Conservation (phyloP, 805 yeast genomes). For the Saccharomyces mikatae region DNA sequence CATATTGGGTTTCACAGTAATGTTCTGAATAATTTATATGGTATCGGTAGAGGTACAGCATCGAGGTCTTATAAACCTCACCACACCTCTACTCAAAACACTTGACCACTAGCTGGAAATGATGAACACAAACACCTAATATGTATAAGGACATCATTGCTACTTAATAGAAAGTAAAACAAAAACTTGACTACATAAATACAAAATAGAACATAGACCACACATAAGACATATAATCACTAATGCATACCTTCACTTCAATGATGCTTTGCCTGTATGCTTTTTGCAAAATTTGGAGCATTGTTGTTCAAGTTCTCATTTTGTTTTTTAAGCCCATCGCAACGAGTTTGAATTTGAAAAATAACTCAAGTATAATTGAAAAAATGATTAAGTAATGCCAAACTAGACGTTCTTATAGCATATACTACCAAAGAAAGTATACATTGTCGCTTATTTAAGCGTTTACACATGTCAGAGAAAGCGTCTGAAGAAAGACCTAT, state of each 20-base stretch:
- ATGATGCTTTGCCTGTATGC: not conserved
- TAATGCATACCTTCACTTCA: not conserved
- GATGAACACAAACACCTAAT: not conserved
- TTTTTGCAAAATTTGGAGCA: not conserved
- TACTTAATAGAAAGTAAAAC: not conserved
- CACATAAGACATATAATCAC: not conserved
- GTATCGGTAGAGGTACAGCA: not conserved
- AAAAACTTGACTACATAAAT: not conserved
- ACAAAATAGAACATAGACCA: not conserved
- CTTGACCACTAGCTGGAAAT: not conserved
- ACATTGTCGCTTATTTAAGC: not conserved
- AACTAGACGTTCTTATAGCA: not conserved
- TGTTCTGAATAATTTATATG: conserved; percentile 7
- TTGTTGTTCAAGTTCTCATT: not conserved
- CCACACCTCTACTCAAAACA: not conserved
- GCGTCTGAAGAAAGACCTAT: conserved; percentile 34
- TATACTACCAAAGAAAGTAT: not conserved
- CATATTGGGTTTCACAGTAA: conserved; percentile 7
- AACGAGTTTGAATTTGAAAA: not conserved
- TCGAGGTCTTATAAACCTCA: not conserved
- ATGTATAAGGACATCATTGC: not conserved
- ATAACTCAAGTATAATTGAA: not conserved
- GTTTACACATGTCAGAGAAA: not conserved
- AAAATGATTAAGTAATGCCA: not conserved
- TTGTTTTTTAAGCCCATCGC: not conserved